These are phyloP conservation scores for Jamesozyma lodderae DNA, from an alignment of 805 yeast genomes.

Conservation along the genomic window DNA sequence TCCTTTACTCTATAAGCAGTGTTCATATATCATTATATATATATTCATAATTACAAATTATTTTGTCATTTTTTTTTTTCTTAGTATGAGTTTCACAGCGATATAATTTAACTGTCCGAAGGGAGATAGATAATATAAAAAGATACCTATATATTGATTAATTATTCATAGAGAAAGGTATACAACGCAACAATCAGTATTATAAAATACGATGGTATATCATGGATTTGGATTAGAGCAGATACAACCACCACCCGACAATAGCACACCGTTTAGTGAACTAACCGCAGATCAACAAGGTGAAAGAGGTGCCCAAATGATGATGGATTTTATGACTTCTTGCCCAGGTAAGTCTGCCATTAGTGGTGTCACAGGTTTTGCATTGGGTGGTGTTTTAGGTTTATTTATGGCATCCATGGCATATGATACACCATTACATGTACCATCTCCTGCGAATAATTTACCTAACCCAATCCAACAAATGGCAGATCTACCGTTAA, in stretches of 20 bases:
- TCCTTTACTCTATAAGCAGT: conserved; percentile 17
- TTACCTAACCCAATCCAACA: conserved; percentile 33
- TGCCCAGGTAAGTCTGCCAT: conserved; percentile 91
- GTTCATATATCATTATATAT: not conserved
- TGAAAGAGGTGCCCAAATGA: conserved; percentile 74
- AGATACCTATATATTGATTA: no score
- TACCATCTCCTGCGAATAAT: conserved; percentile 21
- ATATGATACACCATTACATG: conserved; percentile 35
- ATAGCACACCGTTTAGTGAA: conserved; percentile 46
- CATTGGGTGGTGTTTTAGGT: conserved; percentile 92
- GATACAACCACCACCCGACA: conserved; percentile 31
- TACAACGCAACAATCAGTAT: not conserved
- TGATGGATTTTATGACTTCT: conserved; percentile 78
- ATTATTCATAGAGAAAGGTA: not conserved
- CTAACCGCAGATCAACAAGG: conserved; percentile 92
- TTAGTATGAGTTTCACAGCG: no score
- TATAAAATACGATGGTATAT: conserved; percentile 28
- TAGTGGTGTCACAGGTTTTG: conserved; percentile 91
- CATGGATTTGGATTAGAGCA: conserved; percentile 37
- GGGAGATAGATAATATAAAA: no score
- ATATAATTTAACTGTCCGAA: no score
- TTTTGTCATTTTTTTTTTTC: not conserved
- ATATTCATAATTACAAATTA: not conserved
- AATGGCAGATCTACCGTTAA: conserved; percentile 78
- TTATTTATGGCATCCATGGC: conserved; percentile 73